phyloP scores from a whole-genome alignment of 78 protist species.

The Dictyostelium discoideum region DNA sequence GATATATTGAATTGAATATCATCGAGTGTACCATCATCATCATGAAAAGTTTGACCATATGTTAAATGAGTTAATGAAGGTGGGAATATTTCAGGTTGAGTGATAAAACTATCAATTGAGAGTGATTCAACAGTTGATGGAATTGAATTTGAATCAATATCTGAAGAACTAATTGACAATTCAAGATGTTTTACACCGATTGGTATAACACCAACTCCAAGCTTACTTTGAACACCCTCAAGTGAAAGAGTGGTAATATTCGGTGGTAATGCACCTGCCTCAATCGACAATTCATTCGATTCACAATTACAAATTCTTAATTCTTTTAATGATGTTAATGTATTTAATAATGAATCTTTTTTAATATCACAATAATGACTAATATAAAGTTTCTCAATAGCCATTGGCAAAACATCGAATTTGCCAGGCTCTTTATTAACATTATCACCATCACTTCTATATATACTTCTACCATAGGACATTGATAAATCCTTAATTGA shows the following conservation, averaged over 20 bases:
- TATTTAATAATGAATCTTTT: neutral
- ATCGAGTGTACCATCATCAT: neutral
- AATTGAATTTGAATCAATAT: neutral
- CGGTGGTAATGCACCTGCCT: neutral
- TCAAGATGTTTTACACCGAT: too few species aligned
- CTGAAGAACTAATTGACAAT: too few species aligned
- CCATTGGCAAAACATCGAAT: neutral
- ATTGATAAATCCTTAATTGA: neutral
- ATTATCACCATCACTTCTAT: neutral
- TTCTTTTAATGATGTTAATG: neutral
- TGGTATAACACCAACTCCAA: neutral
- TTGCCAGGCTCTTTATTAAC: neutral
- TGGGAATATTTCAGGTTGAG: neutral
- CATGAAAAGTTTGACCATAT: too few species aligned
- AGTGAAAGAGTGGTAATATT: neutral
- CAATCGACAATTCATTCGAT: neutral
- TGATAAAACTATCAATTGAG: neutral
- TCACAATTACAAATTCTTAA: neutral
- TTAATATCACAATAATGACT: neutral
- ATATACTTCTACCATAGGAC: neutral
- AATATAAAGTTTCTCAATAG: neutral
- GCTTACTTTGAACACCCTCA: neutral
- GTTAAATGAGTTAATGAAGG: neutral
- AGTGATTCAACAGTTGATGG: neutral
- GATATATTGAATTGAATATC: neutral